phyloP scores from a whole-genome alignment of 805 yeast genomes.

The Metschnikowia reukaufii region DNA sequence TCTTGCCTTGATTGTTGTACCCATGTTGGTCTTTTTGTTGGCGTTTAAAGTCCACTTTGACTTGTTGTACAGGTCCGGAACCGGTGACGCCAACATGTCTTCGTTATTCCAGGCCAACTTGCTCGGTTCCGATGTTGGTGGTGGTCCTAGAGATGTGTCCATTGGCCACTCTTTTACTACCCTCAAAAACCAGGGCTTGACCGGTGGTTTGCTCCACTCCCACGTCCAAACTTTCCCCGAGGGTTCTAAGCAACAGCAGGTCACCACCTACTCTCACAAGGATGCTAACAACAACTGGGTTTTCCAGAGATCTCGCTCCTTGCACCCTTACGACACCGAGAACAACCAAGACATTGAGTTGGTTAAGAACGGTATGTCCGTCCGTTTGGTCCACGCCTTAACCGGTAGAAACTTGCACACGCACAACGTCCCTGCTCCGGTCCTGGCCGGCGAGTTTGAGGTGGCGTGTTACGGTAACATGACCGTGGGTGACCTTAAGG shows the following conservation, averaged over 20 bases:
- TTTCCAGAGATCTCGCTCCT: constrained; percentile 49
- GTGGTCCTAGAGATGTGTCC: constrained; percentile 67
- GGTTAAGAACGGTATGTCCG: constrained; percentile 57
- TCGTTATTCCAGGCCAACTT: constrained; percentile 80
- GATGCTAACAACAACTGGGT: constrained; percentile 46
- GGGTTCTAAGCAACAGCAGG: constrained; percentile 49
- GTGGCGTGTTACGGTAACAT: constrained; percentile 74
- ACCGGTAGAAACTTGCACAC: constrained; percentile 72
- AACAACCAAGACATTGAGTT: constrained; percentile 33
- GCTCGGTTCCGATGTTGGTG: constrained; percentile 62
- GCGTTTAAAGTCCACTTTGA: constrained; percentile 77
- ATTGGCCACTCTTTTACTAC: constrained; percentile 48
- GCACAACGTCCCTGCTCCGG: constrained; percentile 65
- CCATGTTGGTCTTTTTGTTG: constrained; percentile 59
- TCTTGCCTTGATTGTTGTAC: constrained; percentile 62
- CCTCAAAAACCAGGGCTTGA: constrained; percentile 43
- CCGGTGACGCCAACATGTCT: constrained; percentile 81
- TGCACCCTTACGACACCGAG: constrained; percentile 31
- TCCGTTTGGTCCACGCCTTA: constrained; percentile 61
- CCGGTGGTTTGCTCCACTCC: constrained; percentile 48
- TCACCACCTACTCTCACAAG: constrained; percentile 47
- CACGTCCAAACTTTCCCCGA: constrained; percentile 48
- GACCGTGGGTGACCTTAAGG: constrained; percentile 65
- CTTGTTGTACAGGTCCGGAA: constrained; percentile 68
- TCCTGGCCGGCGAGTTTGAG: constrained; percentile 53